phyloP scores from a whole-genome alignment of 441 rosid species.

The Jatropha podagrica region DNA sequence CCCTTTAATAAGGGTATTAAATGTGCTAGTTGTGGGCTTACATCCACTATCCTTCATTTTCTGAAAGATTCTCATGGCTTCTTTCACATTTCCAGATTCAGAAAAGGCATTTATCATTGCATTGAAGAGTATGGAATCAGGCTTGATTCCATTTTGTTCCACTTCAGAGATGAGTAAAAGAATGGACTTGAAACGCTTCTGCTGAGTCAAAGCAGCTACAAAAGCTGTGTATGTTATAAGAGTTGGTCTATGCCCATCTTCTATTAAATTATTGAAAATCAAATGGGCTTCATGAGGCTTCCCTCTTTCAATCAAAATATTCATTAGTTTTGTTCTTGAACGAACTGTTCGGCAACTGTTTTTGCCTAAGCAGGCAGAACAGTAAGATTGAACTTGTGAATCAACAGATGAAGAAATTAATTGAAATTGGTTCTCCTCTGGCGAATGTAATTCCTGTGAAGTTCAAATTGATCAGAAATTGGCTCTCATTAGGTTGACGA shows the following conservation, averaged over 20 bases:
- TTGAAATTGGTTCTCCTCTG: slow-evolving; percentile 37
- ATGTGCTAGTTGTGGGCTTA: slow-evolving; percentile 81
- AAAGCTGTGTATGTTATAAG: slow-evolving; percentile 81
- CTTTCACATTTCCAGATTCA: slow-evolving; percentile 74
- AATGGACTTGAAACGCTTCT: slow-evolving; percentile 63
- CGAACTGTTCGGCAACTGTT: slow-evolving; percentile 64
- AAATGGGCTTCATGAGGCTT: slow-evolving; percentile 77
- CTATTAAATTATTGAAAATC: slow-evolving; percentile 59
- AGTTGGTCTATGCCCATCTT: slow-evolving; percentile 86
- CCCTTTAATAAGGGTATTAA: slow-evolving; percentile 84
- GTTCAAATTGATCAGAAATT: slow-evolving; percentile 14
- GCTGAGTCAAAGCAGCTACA: slow-evolving; percentile 69
- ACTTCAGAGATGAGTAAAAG: slow-evolving; percentile 54
- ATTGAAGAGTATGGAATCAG: slow-evolving; percentile 88
- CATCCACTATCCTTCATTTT: slow-evolving; percentile 81
- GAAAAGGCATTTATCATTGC: slow-evolving; percentile 87
- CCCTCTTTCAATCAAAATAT: slow-evolving; percentile 57
- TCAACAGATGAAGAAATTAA: slow-evolving; percentile 33
- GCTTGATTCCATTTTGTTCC: slow-evolving; percentile 71
- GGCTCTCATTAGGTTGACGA: not conserved
- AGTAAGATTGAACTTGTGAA: slow-evolving; percentile 33
- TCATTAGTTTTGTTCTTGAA: slow-evolving; percentile 89
- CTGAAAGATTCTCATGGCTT: slow-evolving; percentile 71
- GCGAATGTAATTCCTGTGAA: slow-evolving; percentile 42
- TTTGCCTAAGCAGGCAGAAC: slow-evolving; percentile 57